Conservation (phyloP, 495 filamentous ascomycete genomes). For the Evernia prunastri region DNA sequence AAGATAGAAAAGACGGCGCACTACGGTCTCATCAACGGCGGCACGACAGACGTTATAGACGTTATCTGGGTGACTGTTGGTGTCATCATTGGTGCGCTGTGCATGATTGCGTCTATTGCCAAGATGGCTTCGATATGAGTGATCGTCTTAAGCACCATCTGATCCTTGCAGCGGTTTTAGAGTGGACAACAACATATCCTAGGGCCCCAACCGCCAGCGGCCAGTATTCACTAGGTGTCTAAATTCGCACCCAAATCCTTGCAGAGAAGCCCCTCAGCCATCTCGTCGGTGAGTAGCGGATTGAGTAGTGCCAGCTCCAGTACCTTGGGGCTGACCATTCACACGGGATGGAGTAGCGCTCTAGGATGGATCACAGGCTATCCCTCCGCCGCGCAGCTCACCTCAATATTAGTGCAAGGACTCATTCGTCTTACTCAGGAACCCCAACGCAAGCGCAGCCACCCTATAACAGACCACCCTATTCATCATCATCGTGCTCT, state of each 20-base stretch:
- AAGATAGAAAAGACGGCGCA: too few relatives aligned
- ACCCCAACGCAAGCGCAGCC: not conserved
- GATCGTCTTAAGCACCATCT: not conserved
- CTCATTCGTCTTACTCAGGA: slow-evolving; percentile 36
- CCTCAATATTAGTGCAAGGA: slow-evolving; percentile 51
- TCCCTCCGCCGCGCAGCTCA: slow-evolving; percentile 47
- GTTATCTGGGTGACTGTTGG: not conserved
- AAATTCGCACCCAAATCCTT: slow-evolving; percentile 12
- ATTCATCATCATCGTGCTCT: not conserved
- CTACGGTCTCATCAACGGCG: slow-evolving; percentile 47
- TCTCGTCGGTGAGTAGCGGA: not conserved
- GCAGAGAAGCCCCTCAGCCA: not conserved
- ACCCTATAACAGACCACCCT: not conserved
- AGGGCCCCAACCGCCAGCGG: not conserved
- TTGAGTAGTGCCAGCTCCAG: not conserved
- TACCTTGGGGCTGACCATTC: slow-evolving; percentile 35
- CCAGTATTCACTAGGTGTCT: not conserved
- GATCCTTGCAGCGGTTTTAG: not conserved
- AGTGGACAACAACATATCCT: not conserved
- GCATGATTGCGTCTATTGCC: slow-evolving; percentile 1
- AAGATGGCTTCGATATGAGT: not conserved
- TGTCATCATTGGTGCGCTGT: not conserved
- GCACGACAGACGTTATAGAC: slow-evolving; percentile 37
- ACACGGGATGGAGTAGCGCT: slow-evolving; percentile 51
- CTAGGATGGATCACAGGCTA: slow-evolving; percentile 54